Evolutionary conservation across 73 alveolate species (phyloP).

Genomic region (Durusdinium trenchii): DNA sequence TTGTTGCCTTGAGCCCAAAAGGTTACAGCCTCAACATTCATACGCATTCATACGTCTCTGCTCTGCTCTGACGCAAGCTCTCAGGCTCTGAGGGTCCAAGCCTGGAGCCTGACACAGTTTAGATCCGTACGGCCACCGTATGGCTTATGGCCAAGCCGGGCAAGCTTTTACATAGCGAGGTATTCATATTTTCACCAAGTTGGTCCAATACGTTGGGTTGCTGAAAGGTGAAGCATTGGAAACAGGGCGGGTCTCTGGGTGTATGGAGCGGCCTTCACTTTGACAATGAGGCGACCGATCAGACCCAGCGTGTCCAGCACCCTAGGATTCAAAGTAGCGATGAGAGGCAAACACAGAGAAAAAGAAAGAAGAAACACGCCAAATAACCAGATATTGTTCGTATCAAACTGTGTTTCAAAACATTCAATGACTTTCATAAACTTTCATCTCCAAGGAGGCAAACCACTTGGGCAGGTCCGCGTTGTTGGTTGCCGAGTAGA

Average conservation of each 20-base stretch:
- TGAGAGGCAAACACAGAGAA: neutral
- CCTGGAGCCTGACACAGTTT: too few relatives aligned
- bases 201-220: too few relatives aligned
- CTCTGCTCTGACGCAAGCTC: too few relatives aligned
- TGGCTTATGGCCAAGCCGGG: too few relatives aligned
- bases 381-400: neutral
- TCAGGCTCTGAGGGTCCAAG: too few relatives aligned
- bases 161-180: too few relatives aligned
- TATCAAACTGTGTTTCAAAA: neutral
- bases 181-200: neutral
- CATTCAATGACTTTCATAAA: neutral
- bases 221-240: too few relatives aligned
- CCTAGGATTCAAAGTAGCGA: neutral
- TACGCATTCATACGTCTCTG: too few relatives aligned
- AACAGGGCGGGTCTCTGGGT: too few relatives aligned
- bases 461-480: conserved; percentile 80
- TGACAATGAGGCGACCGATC: conserved; percentile 80
- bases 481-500: conserved; percentile 81
- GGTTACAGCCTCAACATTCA: too few relatives aligned
- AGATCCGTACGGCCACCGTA: too few relatives aligned
- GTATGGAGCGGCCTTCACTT: conserved; percentile 26
- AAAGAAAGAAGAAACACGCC: neutral
- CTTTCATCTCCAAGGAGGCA: neutral
- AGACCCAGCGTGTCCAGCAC: conserved; percentile 68
- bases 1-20: too few relatives aligned